Conservation (phyloP, 1,284 basidiomycete species). For the Tylopilus sp. region DNA sequence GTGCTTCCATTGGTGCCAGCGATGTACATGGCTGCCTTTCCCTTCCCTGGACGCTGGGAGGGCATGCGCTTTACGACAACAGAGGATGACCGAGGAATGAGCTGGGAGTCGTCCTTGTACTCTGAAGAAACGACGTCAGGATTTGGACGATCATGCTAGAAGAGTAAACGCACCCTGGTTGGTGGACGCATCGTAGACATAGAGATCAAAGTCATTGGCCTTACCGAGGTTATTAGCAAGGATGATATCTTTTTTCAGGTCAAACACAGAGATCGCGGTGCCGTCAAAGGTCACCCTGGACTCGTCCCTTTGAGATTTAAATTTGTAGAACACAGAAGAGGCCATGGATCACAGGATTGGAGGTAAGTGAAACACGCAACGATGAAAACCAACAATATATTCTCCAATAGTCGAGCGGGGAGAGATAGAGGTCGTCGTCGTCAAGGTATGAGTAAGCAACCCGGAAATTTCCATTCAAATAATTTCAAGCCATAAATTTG, state of each 20-base stretch:
- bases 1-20: constrained; percentile 49
- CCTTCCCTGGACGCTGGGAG: constrained; percentile 81
- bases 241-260: constrained; percentile 98
- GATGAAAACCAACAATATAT: constrained; percentile 22
- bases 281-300: constrained; percentile 96
- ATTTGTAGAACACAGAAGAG: constrained; percentile 97
- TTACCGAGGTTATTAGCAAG: constrained; percentile 93
- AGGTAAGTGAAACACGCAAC: constrained; percentile 11
- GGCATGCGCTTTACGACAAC: constrained; percentile 92
- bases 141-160: background rate
- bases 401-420: constrained; percentile 13
- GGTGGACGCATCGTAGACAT: constrained; percentile 79
- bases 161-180: constrained; percentile 70
- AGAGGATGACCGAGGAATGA: constrained; percentile 93
- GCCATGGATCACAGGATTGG: constrained; percentile 53
- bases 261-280: constrained; percentile 97
- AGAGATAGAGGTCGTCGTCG: constrained; percentile 14
- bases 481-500: constrained; percentile 15
- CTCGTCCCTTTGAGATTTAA: constrained; percentile 93
- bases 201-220: constrained; percentile 95
- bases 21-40: constrained; percentile 87
- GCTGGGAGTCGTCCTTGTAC: constrained; percentile 86
- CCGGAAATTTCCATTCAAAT: background rate
- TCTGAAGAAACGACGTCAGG: constrained; percentile 48
- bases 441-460: constrained; percentile 17